Evolutionary conservation across 139 green algal species (phyloP), one percentile per base, ranked within the genome.

Genomic region (Penium margaritaceum): DNA sequence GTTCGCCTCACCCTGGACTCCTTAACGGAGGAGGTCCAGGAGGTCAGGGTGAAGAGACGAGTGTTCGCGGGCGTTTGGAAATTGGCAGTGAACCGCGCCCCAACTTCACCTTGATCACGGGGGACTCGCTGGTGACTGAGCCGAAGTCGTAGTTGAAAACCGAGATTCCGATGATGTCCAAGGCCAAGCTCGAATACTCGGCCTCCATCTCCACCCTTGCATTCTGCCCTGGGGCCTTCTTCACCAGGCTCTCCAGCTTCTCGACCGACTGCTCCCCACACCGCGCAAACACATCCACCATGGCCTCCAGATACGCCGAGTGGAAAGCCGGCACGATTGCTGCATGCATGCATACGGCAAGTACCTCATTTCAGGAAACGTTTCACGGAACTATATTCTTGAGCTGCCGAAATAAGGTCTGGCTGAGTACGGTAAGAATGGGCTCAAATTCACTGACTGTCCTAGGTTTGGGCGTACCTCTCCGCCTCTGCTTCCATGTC

Each of bases 111-210:
- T 96, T 89, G 85, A 98, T 97, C 41, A 99, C 88, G 6, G 94
- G 94, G 0, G 88, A 96, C 83, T 98, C 90, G 0, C 47, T 77
- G 9, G 79, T 97, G 80, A 96, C 91, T 63, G 86, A 92, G 0
- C 88, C 90, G 83, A 99, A 99, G 73, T 98, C 89, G 77, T 95
- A 97, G 86, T 99, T 99, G 86, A 99, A 99, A 41, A 99, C 91
- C 1, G 89, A 91, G 60, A 98, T 85, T 0, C 95, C 95, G 70
- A 99, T 99, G 84, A 99, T 98, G 77, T 99, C 95, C 74, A 99
- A 83, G 1, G 90, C 91, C 47, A 98, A 79, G 67, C 78, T 92
- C 39, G 95, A 86, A 74, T 96, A 99, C 74, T 95, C 89, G 32
- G 83, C 69, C 86, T 99, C 95, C 93, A 99, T 97, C 88, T 99